A percentile compares a stretch with the other conserved stretches of the same genome.
phyloP scores from a whole-genome alignment of 176 grass and related monocot species.

The Cenchrus purpureus region DNA sequence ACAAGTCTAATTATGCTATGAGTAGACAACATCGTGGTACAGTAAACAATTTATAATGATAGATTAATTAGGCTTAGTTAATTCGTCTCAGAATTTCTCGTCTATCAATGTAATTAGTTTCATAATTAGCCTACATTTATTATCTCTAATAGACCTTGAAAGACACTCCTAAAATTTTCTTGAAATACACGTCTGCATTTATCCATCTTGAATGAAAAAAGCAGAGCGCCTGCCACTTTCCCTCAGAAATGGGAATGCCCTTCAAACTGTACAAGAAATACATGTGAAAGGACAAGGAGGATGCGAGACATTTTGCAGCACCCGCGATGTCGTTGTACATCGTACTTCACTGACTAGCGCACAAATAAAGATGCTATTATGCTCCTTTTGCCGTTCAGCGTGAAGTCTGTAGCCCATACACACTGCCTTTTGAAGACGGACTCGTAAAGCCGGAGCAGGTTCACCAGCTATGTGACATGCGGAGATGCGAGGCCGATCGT shows the following conservation, averaged over 20 bases:
- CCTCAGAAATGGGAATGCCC: neutral
- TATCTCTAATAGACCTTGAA: too few species aligned
- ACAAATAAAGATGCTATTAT: neutral
- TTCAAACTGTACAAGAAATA: neutral
- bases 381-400: neutral
- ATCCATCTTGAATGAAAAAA: neutral
- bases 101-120: too few species aligned
- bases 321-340: neutral
- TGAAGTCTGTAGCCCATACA: neutral
- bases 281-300: neutral
- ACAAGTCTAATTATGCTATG: too few species aligned
- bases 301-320: neutral
- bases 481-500: constrained; percentile 3
- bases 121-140: too few species aligned
- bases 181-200: neutral
- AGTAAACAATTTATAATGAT: too few species aligned
- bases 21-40: too few species aligned
- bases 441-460: neutral
- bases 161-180: too few species aligned
- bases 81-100: too few species aligned
- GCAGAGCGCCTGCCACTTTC: neutral
- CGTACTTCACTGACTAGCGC: neutral
- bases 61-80: too few species aligned
- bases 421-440: neutral
- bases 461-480: neutral